Evolutionary conservation across 768 basidiomycete species (phyloP).

Genomic region (Termitomyces sp.): DNA sequence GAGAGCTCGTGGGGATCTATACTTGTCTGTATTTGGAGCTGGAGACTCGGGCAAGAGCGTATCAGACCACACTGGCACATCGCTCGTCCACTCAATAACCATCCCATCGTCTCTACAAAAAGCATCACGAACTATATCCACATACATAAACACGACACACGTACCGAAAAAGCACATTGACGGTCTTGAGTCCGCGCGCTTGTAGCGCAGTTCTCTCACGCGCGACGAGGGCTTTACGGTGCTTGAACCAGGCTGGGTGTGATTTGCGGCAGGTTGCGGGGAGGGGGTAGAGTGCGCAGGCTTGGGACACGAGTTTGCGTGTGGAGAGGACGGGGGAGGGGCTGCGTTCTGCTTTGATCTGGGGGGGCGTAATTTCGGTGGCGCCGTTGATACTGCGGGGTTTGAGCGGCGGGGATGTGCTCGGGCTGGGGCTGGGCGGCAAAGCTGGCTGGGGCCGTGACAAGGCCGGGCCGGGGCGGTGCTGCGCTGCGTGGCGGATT

Average conservation of each 20-base stretch:
- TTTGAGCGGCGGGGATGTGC: neutral
- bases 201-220: slow-evolving; percentile 19
- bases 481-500: neutral
- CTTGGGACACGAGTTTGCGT: slow-evolving; percentile 25
- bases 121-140: neutral
- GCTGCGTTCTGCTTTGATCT: neutral
- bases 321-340: neutral
- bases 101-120: slow-evolving; percentile 30
- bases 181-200: slow-evolving; percentile 21
- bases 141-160: neutral
- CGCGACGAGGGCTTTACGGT: slow-evolving; percentile 19
- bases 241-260: slow-evolving; percentile 16
- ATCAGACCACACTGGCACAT: slow-evolving; percentile 32
- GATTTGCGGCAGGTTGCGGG: slow-evolving; percentile 24
- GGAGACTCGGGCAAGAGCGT: slow-evolving; percentile 17
- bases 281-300: slow-evolving; percentile 25
- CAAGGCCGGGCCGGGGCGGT: neutral
- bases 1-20: neutral
- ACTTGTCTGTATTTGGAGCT: neutral
- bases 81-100: slow-evolving; percentile 33
- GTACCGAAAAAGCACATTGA: slow-evolving; percentile 22
- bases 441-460: neutral
- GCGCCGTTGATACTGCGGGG: neutral
- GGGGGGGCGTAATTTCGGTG: neutral
- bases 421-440: neutral